Evolutionary conservation across 257 asterid genomes (phyloP).

Genomic region (Salvia hispanica): DNA sequence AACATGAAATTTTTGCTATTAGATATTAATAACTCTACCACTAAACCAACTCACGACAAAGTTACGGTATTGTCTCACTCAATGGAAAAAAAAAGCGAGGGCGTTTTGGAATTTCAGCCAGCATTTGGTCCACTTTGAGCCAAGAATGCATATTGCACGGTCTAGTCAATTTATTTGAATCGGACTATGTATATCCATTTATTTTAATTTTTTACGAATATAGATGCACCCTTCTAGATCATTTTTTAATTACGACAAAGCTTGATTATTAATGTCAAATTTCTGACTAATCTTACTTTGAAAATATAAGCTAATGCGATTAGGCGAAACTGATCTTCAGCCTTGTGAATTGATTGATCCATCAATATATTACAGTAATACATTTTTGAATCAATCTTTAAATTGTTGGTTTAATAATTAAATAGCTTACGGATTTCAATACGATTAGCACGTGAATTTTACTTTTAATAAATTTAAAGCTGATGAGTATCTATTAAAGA

Average conservation of each 20-base stretch:
- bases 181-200: not conserved
- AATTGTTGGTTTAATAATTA: not conserved
- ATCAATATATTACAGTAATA: not conserved
- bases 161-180: slow-evolving; percentile 34
- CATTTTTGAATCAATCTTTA: not conserved
- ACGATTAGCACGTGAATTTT: no score
- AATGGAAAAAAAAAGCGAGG: no score
- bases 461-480: no score
- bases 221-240: slow-evolving; percentile 23
- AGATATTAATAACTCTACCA: no score
- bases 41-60: no score
- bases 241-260: not conserved
- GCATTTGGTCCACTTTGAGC: no score
- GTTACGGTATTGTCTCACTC: no score
- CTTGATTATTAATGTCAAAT: slow-evolving; percentile 9
- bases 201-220: not conserved
- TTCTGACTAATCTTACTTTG: not conserved
- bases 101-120: no score
- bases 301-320: not conserved
- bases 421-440: no score
- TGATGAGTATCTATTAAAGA: no score
- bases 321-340: slow-evolving; percentile 20
- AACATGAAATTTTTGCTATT: no score
- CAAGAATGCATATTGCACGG: not conserved
- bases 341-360: slow-evolving; percentile 25